These are phyloP conservation scores for Eimeria tenella DNA, from an alignment of 169 alveolate genomes.

Conservation along the genomic window DNA sequence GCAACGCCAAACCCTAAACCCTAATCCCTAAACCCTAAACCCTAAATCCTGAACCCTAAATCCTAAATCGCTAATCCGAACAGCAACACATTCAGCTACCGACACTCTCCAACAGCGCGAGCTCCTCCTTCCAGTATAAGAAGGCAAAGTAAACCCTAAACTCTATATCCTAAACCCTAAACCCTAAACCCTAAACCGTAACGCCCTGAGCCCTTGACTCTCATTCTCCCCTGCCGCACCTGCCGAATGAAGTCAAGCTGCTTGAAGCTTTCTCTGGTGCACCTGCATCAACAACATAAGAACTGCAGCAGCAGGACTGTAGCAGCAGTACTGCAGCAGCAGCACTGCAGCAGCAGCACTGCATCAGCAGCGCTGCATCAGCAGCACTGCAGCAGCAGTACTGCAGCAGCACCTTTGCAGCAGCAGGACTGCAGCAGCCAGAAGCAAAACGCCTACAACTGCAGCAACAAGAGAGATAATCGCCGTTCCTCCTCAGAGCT, in stretches of 20 bases:
- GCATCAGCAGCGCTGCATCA: too few relatives aligned
- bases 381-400: too few relatives aligned
- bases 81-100: too few relatives aligned
- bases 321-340: neutral
- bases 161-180: conserved; percentile 2
- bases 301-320: conserved; percentile 17
- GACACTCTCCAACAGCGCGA: too few relatives aligned
- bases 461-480: neutral
- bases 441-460: conserved; percentile 14
- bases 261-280: conserved; percentile 30
- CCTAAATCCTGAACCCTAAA: conserved; percentile 25
- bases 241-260: conserved; percentile 34
- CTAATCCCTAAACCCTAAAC: conserved; percentile 51
- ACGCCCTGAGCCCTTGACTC: conserved; percentile 2
- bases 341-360: too few relatives aligned
- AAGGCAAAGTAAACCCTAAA: neutral
- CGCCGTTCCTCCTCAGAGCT: conserved; percentile 8
- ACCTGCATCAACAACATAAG: conserved; percentile 48
- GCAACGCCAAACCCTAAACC: neutral
- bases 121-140: too few relatives aligned
- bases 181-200: neutral
- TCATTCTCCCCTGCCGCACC: neutral
- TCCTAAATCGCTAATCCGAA: neutral
- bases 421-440: neutral
- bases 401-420: neutral